These are phyloP conservation scores for Ceratobasidium sp. DNA, from an alignment of 1,284 basidiomycete species.

Conservation along the genomic window DNA sequence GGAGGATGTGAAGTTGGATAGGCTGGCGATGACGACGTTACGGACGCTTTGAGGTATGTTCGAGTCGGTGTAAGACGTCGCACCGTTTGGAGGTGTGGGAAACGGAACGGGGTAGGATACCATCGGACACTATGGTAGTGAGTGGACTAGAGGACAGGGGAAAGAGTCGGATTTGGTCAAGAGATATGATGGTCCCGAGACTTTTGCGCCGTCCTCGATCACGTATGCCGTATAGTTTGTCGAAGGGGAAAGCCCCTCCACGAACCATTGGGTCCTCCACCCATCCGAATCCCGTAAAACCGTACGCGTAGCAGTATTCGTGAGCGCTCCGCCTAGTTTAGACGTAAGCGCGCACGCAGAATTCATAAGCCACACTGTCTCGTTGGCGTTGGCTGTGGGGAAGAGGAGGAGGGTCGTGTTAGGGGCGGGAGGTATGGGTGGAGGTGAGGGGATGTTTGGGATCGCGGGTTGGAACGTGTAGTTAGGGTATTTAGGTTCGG, in stretches of 20 bases:
- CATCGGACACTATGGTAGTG: slow-evolving; percentile 79
- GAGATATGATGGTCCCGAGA: slow-evolving; percentile 74
- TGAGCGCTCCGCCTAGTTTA: slow-evolving; percentile 50
- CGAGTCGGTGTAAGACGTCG: slow-evolving; percentile 64
- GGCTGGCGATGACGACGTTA: slow-evolving; percentile 67
- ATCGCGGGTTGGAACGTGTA: slow-evolving; percentile 79
- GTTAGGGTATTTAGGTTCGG: slow-evolving; percentile 77
- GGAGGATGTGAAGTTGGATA: slow-evolving; percentile 80
- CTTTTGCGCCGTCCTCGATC: slow-evolving; percentile 63
- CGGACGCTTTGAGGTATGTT: slow-evolving; percentile 68
- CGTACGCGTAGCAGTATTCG: slow-evolving; percentile 14
- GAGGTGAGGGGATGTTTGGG: slow-evolving; percentile 62
- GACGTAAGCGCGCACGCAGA: slow-evolving; percentile 70
- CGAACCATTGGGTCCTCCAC: slow-evolving; percentile 76
- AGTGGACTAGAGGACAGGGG: slow-evolving; percentile 77
- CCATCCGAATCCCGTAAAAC: slow-evolving; percentile 64
- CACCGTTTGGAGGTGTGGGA: slow-evolving; percentile 60
- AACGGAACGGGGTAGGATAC: slow-evolving; percentile 79
- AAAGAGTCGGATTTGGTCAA: slow-evolving; percentile 75
- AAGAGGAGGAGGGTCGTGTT: slow-evolving; percentile 71
- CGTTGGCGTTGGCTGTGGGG: slow-evolving; percentile 59
- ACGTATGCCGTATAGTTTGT: slow-evolving; percentile 81
- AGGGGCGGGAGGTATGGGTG: slow-evolving; percentile 58
- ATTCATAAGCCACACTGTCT: slow-evolving; percentile 63
- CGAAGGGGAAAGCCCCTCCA: slow-evolving; percentile 68